Conservation (phyloP, 352 stramenopile genomes). For the Phytopythium delawarense region DNA sequence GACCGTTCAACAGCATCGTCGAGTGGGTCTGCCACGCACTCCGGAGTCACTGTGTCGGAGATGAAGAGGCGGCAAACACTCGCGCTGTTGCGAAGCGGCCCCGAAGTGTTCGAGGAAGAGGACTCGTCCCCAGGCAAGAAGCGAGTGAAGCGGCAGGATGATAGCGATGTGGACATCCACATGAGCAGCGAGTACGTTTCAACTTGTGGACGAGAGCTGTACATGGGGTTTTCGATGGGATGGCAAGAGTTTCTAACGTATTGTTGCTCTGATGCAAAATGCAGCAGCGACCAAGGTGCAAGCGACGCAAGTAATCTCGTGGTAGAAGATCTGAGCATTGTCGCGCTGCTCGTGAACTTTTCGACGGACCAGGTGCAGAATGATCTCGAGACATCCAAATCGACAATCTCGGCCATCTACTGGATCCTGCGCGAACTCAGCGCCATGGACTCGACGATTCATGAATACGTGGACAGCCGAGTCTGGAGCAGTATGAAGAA, state of each 20-base stretch:
- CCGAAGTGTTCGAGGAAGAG: slow-evolving; percentile 56
- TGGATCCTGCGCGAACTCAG: slow-evolving; percentile 75
- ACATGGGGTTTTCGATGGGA: background rate
- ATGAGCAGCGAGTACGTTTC: slow-evolving; percentile 67
- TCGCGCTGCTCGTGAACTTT: slow-evolving; percentile 49
- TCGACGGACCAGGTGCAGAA: slow-evolving; percentile 72
- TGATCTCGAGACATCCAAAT: slow-evolving; percentile 77
- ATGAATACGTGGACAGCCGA: slow-evolving; percentile 50
- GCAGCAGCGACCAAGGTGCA: slow-evolving; percentile 52
- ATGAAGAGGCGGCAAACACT: slow-evolving; percentile 50
- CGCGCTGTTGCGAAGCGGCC: slow-evolving; percentile 44
- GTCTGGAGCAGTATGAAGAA: slow-evolving; percentile 69
- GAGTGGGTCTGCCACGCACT: background rate
- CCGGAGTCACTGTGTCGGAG: slow-evolving; percentile 27
- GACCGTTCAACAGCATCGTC: slow-evolving; percentile 5
- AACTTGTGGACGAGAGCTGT: background rate
- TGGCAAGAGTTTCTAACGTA: background rate
- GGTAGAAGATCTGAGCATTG: slow-evolving; percentile 61
- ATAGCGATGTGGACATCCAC: slow-evolving; percentile 43
- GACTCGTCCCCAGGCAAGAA: slow-evolving; percentile 59
- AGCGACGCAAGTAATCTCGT: slow-evolving; percentile 13
- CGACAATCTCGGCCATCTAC: slow-evolving; percentile 72
- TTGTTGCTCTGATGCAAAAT: slow-evolving; percentile 7
- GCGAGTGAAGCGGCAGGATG: slow-evolving; percentile 51
- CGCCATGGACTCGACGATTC: slow-evolving; percentile 40